phyloP scores from a whole-genome alignment of 2,329 filamentous ascomycete genomes.

The Fusarium sp. region DNA sequence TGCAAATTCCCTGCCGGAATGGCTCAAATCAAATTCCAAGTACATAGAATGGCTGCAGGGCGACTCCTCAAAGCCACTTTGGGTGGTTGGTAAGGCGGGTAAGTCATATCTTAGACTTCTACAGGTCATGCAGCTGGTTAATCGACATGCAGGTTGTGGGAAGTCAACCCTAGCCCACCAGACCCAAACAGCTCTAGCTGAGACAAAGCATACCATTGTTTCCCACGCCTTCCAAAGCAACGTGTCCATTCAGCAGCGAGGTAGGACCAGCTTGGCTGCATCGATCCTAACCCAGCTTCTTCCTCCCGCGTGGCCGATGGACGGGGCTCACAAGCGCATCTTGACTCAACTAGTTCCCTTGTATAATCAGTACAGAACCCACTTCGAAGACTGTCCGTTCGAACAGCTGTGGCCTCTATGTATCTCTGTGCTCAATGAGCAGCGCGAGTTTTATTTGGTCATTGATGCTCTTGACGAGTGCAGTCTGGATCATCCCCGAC shows the following conservation, averaged over 20 bases:
- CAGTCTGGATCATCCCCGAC: not conserved
- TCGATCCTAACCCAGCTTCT: not conserved
- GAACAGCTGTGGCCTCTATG: not conserved
- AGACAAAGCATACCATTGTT: not conserved
- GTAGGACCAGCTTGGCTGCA: not conserved
- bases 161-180: not conserved
- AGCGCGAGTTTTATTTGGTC: not conserved
- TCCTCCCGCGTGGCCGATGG: not conserved
- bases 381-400: not conserved
- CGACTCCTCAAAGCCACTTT: not conserved
- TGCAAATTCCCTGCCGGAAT: not conserved
- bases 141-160: not conserved
- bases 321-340: not conserved
- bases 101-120: not conserved
- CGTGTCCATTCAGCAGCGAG: not conserved
- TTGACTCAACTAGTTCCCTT: not conserved
- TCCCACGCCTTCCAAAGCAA: not conserved
- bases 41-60: not conserved
- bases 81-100: not conserved
- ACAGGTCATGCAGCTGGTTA: too few species aligned
- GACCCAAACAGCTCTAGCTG: not conserved
- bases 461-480: not conserved
- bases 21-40: not conserved
- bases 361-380: not conserved
- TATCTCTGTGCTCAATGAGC: not conserved